Evolutionary conservation across 208 protist species (phyloP).

Genomic region (Leishmania guyanensis): DNA sequence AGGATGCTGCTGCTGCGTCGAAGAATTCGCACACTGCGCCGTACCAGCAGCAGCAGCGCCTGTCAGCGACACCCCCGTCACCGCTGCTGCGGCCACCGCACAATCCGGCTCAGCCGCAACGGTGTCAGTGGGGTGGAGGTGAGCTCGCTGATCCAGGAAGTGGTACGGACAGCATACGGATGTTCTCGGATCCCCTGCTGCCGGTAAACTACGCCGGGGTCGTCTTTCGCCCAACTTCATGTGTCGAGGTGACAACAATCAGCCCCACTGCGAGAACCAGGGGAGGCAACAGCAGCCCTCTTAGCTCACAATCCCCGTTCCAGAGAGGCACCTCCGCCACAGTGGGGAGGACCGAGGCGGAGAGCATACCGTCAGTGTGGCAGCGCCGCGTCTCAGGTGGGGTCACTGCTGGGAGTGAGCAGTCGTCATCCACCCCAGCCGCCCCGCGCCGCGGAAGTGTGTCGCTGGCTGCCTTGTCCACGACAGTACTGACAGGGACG

Average conservation of each 20-base stretch:
- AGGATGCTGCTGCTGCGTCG: background rate
- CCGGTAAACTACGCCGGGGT: constrained; percentile 15
- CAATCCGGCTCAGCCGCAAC: background rate
- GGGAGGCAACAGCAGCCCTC: background rate
- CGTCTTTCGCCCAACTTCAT: constrained; percentile 3
- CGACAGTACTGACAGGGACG: background rate
- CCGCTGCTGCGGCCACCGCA: background rate
- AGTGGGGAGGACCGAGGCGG: background rate
- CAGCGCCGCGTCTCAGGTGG: constrained; percentile 10
- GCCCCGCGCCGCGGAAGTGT: background rate
- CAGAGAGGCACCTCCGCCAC: background rate
- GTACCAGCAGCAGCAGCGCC: background rate
- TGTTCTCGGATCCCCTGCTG: background rate
- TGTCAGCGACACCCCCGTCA: background rate
- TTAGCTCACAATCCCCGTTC: background rate
- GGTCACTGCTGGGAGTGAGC: background rate
- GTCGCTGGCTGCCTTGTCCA: background rate
- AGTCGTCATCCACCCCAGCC: background rate
- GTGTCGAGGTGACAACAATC: constrained; percentile 10
- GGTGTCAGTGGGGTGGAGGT: background rate
- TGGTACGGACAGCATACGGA: background rate
- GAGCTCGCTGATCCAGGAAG: background rate
- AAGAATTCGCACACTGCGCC: background rate
- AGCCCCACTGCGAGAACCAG: background rate
- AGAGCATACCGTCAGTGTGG: background rate